Evolutionary conservation across 148 eudicot genomes (phyloP).

Genomic region (Rheum nobile): DNA sequence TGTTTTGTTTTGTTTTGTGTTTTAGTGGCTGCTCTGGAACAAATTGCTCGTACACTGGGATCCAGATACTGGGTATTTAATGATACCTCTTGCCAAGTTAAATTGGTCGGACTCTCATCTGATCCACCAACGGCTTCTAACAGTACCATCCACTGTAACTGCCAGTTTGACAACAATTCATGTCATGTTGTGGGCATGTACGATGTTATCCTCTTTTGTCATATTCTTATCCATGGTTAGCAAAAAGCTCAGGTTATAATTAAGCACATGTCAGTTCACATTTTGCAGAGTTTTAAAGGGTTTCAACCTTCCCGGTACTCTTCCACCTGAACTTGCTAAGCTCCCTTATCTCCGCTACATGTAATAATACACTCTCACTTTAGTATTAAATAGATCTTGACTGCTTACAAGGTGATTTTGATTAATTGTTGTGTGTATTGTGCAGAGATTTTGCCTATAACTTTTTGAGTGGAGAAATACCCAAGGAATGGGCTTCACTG

Average conservation of each 20-base stretch:
- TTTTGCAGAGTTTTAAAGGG: conserved; percentile 51
- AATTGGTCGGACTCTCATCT: conserved; percentile 26
- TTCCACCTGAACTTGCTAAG: conserved; percentile 43
- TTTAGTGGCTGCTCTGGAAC: conserved; percentile 39
- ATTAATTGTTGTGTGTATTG: not conserved
- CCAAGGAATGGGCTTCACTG: conserved; percentile 52
- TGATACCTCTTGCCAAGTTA: conserved; percentile 31
- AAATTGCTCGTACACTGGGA: conserved; percentile 42
- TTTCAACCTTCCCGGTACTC: conserved; percentile 57
- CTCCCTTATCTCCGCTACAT: conserved; percentile 43
- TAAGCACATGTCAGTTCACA: not conserved
- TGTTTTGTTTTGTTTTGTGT: not conserved
- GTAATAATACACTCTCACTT: conserved; percentile 30
- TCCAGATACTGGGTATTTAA: conserved; percentile 49
- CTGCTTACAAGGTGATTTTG: not conserved
- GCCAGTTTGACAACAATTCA: conserved; percentile 31
- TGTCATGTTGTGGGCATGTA: conserved; percentile 64
- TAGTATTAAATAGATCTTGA: not conserved
- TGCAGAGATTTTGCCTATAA: conserved; percentile 70
- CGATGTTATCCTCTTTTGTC: not conserved
- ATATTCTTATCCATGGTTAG: not conserved
- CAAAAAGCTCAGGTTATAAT: not conserved
- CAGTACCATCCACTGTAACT: conserved; percentile 32
- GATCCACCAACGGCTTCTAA: conserved; percentile 22
- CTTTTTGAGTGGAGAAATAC: conserved; percentile 57